Evolutionary conservation across 2,329 filamentous ascomycete genomes (phyloP).

Genomic region (Geosmithia morbida): DNA sequence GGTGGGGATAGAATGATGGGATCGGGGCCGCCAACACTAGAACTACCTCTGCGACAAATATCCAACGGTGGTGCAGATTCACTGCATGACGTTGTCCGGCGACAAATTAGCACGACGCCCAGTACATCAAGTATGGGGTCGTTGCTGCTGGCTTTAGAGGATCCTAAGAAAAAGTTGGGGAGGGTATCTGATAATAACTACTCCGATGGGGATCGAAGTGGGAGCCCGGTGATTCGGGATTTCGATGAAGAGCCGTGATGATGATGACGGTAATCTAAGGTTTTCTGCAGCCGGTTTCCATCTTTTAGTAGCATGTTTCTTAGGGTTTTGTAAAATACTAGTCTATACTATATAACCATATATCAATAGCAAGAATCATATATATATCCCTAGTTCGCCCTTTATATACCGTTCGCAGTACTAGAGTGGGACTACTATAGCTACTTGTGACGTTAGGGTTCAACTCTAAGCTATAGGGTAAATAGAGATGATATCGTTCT

Average conservation of each 20-base stretch:
- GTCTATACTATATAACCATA: too few relatives aligned
- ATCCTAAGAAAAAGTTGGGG: background rate
- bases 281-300: background rate
- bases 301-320: background rate
- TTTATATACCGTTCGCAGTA: too few relatives aligned
- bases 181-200: background rate
- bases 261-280: background rate
- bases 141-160: background rate
- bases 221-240: slow-evolving; percentile 3
- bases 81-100: background rate
- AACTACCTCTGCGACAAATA: background rate
- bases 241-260: slow-evolving; percentile 4
- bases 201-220: background rate
- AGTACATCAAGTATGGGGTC: background rate
- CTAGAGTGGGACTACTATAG: too few relatives aligned
- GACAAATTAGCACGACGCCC: background rate
- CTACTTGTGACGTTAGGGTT: too few relatives aligned
- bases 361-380: too few relatives aligned
- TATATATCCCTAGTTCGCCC: too few relatives aligned
- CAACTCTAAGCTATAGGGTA: too few relatives aligned
- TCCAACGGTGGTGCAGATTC: background rate
- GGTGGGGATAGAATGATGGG: background rate
- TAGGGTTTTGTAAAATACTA: too few relatives aligned
- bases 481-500: too few relatives aligned
- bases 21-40: background rate